Evolutionary conservation across 176 grass and related monocot genomes (phyloP), one percentile per base, ranked within the genome.

Genomic region (Secale cereale): DNA sequence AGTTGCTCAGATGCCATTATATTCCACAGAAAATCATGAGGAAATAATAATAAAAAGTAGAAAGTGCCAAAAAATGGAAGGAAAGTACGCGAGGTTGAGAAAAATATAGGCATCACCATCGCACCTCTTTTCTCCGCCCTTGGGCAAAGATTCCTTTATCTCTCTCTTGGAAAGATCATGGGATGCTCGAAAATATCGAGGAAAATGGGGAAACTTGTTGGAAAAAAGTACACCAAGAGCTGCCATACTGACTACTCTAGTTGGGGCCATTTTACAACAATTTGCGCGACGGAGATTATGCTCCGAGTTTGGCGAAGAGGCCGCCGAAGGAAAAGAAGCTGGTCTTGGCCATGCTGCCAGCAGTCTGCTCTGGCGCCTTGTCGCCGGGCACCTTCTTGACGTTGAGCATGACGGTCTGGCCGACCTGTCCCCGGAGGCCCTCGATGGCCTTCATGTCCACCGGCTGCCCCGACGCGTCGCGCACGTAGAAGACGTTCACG

Each of bases 241-340:
- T 66, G 56, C 80, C 64, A 75, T 52, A 52, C 29, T 9, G 72
- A 52, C 71, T 86, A 90, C 17, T 70, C 83, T 78, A 82, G 22
- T 52, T 54, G 23, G 22, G 43, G 20, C 15, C 46, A 86, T 89
- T 15, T 25, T 19, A 64, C 23, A 57, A 3, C 33, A 68, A 60
- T 74, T 83, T 54, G 45, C 9, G 1, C 41, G 59, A 54, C 10
- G 10, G 46, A 36, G 12, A 78, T 63, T 59, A 86, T 31, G 84
- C 85, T 35, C 91, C 79, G 72, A 99, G 89, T 40, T 88, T 96
- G 25, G 86, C 91, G 64, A 99, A 86, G 71, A 99, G 88, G 90
- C 20, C 88, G 81, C 91, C 86, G 23, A 99, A 94, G 82, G 97
- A 99, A 89, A 99, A 96, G 91, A 92, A 92, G 60, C 83, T 89